Conservation (phyloP, 208 protist species). For the Porcisia hertigi region DNA sequence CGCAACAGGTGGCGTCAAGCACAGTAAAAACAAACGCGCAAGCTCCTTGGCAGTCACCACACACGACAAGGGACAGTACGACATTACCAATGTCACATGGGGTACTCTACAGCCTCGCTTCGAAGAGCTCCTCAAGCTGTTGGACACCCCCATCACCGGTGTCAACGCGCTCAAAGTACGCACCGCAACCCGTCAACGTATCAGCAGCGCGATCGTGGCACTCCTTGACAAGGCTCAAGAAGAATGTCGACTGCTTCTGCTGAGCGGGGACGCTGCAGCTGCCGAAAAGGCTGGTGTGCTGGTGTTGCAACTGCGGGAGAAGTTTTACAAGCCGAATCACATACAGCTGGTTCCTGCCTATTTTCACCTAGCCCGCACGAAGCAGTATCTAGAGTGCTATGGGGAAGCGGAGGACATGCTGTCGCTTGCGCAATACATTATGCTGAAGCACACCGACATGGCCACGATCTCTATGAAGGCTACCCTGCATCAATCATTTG, state of each 20-base stretch:
- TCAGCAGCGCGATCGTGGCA: slow-evolving; percentile 51
- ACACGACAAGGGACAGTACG: slow-evolving; percentile 33
- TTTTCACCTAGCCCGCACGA: slow-evolving; percentile 84
- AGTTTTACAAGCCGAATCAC: slow-evolving; percentile 70
- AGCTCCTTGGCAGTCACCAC: not conserved
- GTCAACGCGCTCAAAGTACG: slow-evolving; percentile 72
- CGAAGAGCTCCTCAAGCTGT: slow-evolving; percentile 63
- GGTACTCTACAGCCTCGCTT: slow-evolving; percentile 70
- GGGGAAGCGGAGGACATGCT: slow-evolving; percentile 89
- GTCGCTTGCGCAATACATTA: slow-evolving; percentile 84
- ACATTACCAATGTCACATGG: slow-evolving; percentile 71
- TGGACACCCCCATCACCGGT: slow-evolving; percentile 63
- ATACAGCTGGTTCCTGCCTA: slow-evolving; percentile 79
- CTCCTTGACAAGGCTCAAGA: slow-evolving; percentile 78
- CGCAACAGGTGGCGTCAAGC: not conserved
- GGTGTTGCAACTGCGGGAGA: slow-evolving; percentile 72
- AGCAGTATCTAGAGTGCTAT: slow-evolving; percentile 82
- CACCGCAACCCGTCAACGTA: slow-evolving; percentile 50
- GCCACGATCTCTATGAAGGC: slow-evolving; percentile 66
- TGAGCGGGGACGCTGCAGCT: slow-evolving; percentile 65
- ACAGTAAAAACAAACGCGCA: not conserved
- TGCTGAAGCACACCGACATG: slow-evolving; percentile 65
- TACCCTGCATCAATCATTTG: slow-evolving; percentile 89
- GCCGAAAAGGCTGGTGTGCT: slow-evolving; percentile 84
- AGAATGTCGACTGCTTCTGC: slow-evolving; percentile 67